A percentile compares a stretch with the other conserved stretches of the same genome.
These are phyloP conservation scores for Sporothrix pseudoabietina DNA, from an alignment of 2,329 filamentous ascomycete genomes.

Conservation along the genomic window DNA sequence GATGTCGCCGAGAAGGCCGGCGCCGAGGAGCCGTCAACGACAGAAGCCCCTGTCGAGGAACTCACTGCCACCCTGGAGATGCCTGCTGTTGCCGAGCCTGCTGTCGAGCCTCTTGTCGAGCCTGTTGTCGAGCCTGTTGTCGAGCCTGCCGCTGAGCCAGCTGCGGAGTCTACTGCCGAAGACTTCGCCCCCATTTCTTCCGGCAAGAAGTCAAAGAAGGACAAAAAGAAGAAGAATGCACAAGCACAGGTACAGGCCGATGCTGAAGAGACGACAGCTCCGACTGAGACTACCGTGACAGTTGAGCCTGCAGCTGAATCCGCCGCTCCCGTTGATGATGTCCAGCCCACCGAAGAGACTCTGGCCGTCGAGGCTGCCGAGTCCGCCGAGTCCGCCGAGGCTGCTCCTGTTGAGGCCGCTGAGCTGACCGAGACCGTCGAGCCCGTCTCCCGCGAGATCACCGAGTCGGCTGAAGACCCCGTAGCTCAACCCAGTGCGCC, in stretches of 20 bases:
- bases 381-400: background rate
- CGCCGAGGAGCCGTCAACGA: background rate
- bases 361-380: background rate
- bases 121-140: background rate
- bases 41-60: background rate
- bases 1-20: background rate
- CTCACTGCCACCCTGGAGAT: background rate
- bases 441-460: background rate
- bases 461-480: background rate
- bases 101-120: background rate
- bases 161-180: background rate
- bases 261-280: background rate
- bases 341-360: background rate
- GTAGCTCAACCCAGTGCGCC: background rate
- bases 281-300: background rate
- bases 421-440: background rate
- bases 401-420: background rate
- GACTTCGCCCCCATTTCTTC: background rate
- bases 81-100: background rate
- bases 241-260: background rate
- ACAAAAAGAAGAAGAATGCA: constrained; percentile 20
- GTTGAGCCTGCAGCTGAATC: background rate
- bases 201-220: constrained; percentile 26
- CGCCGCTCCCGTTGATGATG: background rate
- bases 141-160: background rate